A percentile compares a stretch with the other conserved stretches of the same genome.
phyloP scores from a whole-genome alignment of 257 asterid species.

The Scutellaria galericulata region DNA sequence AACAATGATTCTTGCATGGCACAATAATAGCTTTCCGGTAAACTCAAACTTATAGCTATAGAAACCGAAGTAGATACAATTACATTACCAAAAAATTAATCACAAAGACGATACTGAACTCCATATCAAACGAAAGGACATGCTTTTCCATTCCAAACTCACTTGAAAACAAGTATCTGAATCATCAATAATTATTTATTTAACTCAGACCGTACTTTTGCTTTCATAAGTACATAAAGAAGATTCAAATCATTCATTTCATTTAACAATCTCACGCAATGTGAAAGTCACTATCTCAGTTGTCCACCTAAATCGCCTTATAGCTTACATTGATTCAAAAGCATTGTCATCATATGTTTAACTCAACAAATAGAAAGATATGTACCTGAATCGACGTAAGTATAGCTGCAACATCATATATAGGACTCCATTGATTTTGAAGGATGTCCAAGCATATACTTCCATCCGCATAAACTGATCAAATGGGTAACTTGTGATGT shows the following conservation, averaged over 20 bases:
- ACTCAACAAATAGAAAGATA: slow-evolving; percentile 27
- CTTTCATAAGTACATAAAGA: neutral
- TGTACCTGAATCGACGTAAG: slow-evolving; percentile 89
- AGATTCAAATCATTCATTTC: neutral
- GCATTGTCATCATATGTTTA: neutral
- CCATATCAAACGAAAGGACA: no score
- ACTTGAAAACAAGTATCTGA: no score
- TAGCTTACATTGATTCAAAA: neutral
- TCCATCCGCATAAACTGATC: slow-evolving; percentile 90
- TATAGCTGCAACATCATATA: slow-evolving; percentile 92
- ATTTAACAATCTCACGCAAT: neutral
- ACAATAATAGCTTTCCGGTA: no score
- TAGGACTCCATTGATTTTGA: slow-evolving; percentile 97
- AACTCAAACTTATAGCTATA: no score
- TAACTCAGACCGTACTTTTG: no score
- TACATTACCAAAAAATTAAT: no score
- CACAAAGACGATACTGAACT: no score
- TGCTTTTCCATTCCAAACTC: no score
- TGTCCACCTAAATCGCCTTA: slow-evolving; percentile 12
- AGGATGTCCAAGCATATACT: slow-evolving; percentile 94
- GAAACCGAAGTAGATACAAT: no score
- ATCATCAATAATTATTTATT: no score
- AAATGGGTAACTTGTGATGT: slow-evolving; percentile 29
- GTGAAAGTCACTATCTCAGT: neutral
- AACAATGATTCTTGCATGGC: no score